Evolutionary conservation across 495 filamentous ascomycete species (phyloP), one percentile per base, ranked within the genome.

Genomic region (Penicillium canescens): DNA sequence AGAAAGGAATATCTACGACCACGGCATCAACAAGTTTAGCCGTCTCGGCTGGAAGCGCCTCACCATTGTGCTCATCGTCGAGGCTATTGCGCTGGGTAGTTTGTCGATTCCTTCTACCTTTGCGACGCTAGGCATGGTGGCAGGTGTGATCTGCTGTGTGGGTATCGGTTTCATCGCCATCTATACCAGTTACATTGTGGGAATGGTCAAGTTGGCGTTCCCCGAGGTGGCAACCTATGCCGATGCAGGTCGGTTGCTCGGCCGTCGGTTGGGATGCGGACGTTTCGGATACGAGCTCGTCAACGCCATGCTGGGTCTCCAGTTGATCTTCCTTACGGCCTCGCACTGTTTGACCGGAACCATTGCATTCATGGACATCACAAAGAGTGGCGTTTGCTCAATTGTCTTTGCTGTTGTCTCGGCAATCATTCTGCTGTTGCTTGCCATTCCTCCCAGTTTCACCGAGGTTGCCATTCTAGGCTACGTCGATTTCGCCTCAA

Each of bases 121-220:
- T 44, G 82, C 84, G 6, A 72, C 72, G 4, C 68, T 87, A 1
- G 84, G 84, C 16, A 85, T 87, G 81, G 79, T 87, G 9, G 55
- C 70, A 8, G 70, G 70, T 46, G 65, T 75, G 18, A 74, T 88
- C 45, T 71, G 82, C 44, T 78, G 80, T 18, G 63, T 87, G 34
- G 63, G 70, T 20, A 48, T 88, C 10, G 88, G 87, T 11, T 52
- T 88, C 20, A 55, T 88, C 21, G 84, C 87, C 51, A 84, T 85
- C 57, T 92, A 90, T 66, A 87, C 85, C 42, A 85, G 84, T 64
- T 88, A 85, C 52, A 75, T 89, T 42, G 77, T 91, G 47, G 87
- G 84, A 31, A 85, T 89, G 68, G 82, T 91, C 54, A 89, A 88
- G 63, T 43, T 86, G 26, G 75, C 75, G 42, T 84, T 82, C 63